Evolutionary conservation across 208 protist genomes (phyloP).

Genomic region (Wallacemonas sp.): DNA sequence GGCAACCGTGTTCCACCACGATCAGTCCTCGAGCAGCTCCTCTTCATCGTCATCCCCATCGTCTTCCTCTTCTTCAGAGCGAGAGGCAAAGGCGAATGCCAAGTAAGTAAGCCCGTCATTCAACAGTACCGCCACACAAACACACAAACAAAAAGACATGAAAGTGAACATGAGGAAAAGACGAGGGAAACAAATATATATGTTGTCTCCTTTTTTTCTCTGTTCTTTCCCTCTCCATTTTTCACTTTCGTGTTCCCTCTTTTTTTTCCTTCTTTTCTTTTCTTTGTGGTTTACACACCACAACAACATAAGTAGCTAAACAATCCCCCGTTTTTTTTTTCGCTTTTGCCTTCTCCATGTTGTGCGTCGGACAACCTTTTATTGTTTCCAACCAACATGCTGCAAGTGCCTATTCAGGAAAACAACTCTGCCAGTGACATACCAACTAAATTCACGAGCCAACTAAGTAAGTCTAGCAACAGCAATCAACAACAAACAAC

Average conservation of each 20-base stretch:
- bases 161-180: constrained; percentile 8
- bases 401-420: too few species aligned
- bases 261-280: constrained; percentile 8
- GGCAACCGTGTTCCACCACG: neutral
- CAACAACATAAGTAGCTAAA: too few species aligned
- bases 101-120: too few species aligned
- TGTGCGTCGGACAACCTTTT: too few species aligned
- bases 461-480: too few species aligned
- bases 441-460: too few species aligned
- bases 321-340: constrained; percentile 1
- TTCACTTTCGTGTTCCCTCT: neutral
- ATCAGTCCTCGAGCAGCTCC: neutral
- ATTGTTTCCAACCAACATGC: too few species aligned
- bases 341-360: neutral
- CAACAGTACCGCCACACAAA: too few species aligned
- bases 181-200: constrained; percentile 2
- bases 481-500: too few species aligned
- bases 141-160: constrained; percentile 3
- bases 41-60: neutral
- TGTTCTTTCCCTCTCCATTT: neutral
- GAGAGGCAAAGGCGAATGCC: too few species aligned
- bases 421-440: too few species aligned
- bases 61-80: neutral
- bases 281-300: neutral
- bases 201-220: constrained; percentile 11